Percentiles rank a stretch among this genome's conserved stretches.
phyloP scores from a whole-genome alignment of 129 eudicot species.

The Helichrysum umbraculigerum region DNA sequence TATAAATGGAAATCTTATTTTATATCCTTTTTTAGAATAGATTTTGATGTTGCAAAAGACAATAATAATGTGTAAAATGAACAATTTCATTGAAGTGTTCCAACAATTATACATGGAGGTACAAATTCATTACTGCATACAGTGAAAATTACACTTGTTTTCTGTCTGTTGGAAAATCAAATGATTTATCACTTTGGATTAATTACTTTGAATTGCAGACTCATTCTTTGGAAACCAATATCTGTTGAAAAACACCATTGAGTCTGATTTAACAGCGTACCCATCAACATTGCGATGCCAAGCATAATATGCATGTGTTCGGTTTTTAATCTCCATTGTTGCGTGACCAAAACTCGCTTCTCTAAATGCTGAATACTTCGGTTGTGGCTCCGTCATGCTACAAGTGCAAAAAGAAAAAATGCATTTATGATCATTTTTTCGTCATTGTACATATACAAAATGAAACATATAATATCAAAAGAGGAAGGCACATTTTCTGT shows the following conservation, averaged over 20 bases:
- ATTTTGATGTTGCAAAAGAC: not conserved
- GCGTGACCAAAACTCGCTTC: constrained; percentile 72
- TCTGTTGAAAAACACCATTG: constrained; percentile 41
- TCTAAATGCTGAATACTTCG: constrained; percentile 57
- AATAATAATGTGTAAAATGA: not conserved
- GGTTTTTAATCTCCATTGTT: constrained; percentile 53
- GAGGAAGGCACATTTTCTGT: not conserved
- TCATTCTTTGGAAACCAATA: constrained; percentile 49
- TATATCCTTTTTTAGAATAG: not conserved
- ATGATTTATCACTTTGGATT: not conserved
- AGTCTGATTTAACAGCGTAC: constrained; percentile 45
- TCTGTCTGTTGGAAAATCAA: not conserved
- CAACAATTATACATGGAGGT: not conserved
- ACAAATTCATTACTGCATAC: not conserved
- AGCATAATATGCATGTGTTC: constrained; percentile 60
- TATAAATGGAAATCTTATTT: too few species aligned
- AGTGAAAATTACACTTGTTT: not conserved
- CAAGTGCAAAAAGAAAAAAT: not conserved
- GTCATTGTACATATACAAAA: not conserved
- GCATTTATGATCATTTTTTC: not conserved
- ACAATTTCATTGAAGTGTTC: constrained; percentile 1
- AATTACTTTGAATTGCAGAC: constrained; percentile 17
- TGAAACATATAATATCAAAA: not conserved
- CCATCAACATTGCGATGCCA: constrained; percentile 66
- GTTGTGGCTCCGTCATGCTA: constrained; percentile 67